Conservation (phyloP, 202 grass and related monocot species). For the Dendrocalamus latiflorus region DNA sequence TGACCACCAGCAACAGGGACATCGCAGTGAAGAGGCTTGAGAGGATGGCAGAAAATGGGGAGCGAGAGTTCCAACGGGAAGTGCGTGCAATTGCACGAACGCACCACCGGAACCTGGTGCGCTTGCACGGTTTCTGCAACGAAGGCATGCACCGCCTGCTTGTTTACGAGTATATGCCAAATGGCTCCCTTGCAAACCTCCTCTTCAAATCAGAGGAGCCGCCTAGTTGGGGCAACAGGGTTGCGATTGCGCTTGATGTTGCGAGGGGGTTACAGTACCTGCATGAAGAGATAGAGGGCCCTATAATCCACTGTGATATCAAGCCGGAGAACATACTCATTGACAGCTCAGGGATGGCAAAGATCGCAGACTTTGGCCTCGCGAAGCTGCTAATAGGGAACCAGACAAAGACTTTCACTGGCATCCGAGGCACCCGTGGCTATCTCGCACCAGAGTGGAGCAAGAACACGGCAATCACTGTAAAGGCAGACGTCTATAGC, state of each 20-base stretch:
- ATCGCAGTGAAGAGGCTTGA: conserved; percentile 67
- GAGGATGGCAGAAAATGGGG: conserved; percentile 33
- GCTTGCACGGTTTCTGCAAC: conserved; percentile 41
- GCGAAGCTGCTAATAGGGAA: conserved; percentile 33
- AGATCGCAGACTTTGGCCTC: conserved; percentile 43
- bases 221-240: conserved; percentile 23
- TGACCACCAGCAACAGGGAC: neutral
- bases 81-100: conserved; percentile 52
- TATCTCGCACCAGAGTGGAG: conserved; percentile 52
- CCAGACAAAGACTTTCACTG: conserved; percentile 36
- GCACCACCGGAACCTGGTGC: conserved; percentile 57
- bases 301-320: conserved; percentile 68
- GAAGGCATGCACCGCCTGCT: conserved; percentile 30
- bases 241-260: conserved; percentile 25
- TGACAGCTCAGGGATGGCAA: conserved; percentile 16
- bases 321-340: conserved; percentile 64
- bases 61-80: conserved; percentile 57
- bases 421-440: conserved; percentile 27
- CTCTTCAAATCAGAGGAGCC: conserved; percentile 7
- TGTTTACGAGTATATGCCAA: too few species aligned
- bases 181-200: conserved; percentile 46
- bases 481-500: conserved; percentile 42
- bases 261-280: conserved; percentile 48
- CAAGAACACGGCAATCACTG: conserved; percentile 25
- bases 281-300: conserved; percentile 38